A percentile compares a stretch with the other conserved stretches of the same genome.
Evolutionary conservation across 257 asterid species (phyloP).

Genomic region (Solanum corneliomulleri): DNA sequence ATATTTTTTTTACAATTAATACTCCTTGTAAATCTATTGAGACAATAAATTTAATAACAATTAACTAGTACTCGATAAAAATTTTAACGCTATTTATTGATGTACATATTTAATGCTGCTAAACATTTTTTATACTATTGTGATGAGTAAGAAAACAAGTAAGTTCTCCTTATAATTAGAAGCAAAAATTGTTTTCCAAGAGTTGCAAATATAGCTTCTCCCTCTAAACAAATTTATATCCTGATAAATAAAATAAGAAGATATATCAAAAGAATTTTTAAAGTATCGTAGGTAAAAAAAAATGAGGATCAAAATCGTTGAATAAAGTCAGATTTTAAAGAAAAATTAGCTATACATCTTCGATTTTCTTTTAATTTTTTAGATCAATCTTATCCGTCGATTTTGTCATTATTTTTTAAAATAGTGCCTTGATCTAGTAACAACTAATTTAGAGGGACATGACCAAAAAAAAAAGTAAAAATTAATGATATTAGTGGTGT

Average conservation of each 20-base stretch:
- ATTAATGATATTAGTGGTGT: neutral
- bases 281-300: neutral
- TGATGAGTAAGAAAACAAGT: neutral
- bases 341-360: too few species aligned
- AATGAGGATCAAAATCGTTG: accelerated
- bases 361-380: too few species aligned
- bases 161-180: neutral
- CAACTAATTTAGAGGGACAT: neutral
- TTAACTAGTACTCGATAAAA: too few species aligned
- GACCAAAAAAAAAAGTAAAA: too few species aligned
- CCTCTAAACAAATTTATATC: too few species aligned
- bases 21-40: too few species aligned
- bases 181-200: neutral
- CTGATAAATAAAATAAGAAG: neutral
- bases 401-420: too few species aligned
- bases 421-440: neutral
- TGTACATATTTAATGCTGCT: too few species aligned
- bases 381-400: neutral
- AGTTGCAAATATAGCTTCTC: neutral
- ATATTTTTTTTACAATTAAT: too few species aligned
- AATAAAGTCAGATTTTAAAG: neutral
- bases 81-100: too few species aligned
- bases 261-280: neutral
- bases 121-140: too few species aligned
- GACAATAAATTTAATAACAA: neutral